Evolutionary conservation across 768 basidiomycete genomes (phyloP).

Genomic region (Infundibulicybe gibba): DNA sequence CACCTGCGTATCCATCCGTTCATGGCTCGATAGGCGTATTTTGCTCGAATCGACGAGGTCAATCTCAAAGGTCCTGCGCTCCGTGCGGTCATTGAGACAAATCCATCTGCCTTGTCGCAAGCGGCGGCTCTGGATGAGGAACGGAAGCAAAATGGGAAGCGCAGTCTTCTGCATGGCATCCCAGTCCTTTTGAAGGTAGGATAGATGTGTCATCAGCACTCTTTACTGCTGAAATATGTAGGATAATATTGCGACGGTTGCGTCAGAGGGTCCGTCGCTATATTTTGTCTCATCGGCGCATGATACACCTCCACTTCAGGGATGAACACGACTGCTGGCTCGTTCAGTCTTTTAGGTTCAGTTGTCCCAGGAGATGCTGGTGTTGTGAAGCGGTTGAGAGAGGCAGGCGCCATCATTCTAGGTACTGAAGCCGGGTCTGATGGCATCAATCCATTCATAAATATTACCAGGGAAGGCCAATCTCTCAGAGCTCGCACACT

Average conservation of each 20-base stretch:
- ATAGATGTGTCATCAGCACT: no score
- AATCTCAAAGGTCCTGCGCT: slow-evolving; percentile 55
- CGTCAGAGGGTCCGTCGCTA: slow-evolving; percentile 34
- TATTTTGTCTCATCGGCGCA: background rate
- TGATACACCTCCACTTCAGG: slow-evolving; percentile 19
- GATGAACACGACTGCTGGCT: slow-evolving; percentile 44
- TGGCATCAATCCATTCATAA: background rate
- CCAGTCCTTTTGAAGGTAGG: slow-evolving; percentile 46
- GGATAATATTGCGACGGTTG: slow-evolving; percentile 47
- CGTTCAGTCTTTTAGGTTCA: slow-evolving; percentile 36
- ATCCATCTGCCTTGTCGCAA: slow-evolving; percentile 45
- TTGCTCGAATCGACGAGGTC: slow-evolving; percentile 65
- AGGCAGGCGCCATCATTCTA: slow-evolving; percentile 41
- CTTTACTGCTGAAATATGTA: slow-evolving; percentile 6
- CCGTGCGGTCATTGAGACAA: slow-evolving; percentile 57
- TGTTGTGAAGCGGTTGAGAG: slow-evolving; percentile 37
- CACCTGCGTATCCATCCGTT: background rate
- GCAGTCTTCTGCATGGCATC: slow-evolving; percentile 51
- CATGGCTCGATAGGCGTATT: slow-evolving; percentile 44
- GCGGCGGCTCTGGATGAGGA: slow-evolving; percentile 49
- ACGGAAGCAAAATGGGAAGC: slow-evolving; percentile 34
- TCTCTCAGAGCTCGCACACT: slow-evolving; percentile 51
- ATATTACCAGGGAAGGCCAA: slow-evolving; percentile 45
- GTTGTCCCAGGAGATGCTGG: slow-evolving; percentile 43
- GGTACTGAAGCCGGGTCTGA: slow-evolving; percentile 19